phyloP scores from a whole-genome alignment of 78 protist species.

The Neovahlkampfia damariscottae region DNA sequence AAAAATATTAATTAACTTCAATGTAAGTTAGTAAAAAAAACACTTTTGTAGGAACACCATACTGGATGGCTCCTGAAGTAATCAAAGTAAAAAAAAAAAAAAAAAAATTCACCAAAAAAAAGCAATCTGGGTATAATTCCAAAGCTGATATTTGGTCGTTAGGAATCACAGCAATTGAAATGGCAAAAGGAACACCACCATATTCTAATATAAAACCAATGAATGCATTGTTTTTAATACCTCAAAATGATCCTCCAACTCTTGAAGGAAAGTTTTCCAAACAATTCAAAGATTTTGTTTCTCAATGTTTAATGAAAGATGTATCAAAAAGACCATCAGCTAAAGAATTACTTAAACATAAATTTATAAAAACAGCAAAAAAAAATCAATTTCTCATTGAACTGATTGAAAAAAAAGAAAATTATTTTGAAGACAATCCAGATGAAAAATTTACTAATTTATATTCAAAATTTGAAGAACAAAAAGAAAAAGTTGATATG shows the following conservation, averaged over 20 bases:
- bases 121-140: slow-evolving; percentile 34
- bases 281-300: slow-evolving; percentile 69
- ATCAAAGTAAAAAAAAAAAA: too few species aligned
- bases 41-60: slow-evolving; percentile 86
- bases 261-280: slow-evolving; percentile 53
- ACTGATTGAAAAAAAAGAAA: slow-evolving; percentile 36
- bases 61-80: slow-evolving; percentile 98
- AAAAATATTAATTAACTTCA: too few species aligned
- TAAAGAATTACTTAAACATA: slow-evolving; percentile 74
- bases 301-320: slow-evolving; percentile 77
- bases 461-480: too few species aligned
- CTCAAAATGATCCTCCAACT: slow-evolving; percentile 81
- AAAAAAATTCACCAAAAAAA: too few species aligned
- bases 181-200: slow-evolving; percentile 95
- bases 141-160: slow-evolving; percentile 97
- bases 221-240: slow-evolving; percentile 85
- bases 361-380: slow-evolving; percentile 54
- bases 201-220: slow-evolving; percentile 80
- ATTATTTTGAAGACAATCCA: not conserved
- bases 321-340: slow-evolving; percentile 74
- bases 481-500: too few species aligned
- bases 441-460: too few species aligned
- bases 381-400: slow-evolving; percentile 51
- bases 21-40: too few species aligned
- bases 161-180: slow-evolving; percentile 96